Evolutionary conservation across 345 rosid genomes (phyloP).

Genomic region (Punica granatum): DNA sequence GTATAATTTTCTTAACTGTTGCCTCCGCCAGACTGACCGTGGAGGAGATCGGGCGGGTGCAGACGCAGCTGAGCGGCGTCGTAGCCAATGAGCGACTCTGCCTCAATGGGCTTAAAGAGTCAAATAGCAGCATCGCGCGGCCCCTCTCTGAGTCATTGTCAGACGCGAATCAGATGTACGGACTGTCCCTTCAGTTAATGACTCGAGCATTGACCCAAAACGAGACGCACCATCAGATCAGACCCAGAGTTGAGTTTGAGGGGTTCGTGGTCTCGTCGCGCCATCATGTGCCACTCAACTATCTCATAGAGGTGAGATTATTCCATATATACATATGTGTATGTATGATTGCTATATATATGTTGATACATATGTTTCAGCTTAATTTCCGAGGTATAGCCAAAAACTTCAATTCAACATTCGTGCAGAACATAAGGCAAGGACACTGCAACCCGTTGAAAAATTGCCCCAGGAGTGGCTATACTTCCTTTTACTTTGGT

Average conservation of each 20-base stretch:
- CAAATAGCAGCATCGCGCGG: neutral
- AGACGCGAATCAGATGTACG: neutral
- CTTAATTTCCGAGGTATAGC: too few relatives aligned
- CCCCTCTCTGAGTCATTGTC: neutral
- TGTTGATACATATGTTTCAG: too few relatives aligned
- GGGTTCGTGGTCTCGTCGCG: neutral
- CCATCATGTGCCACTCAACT: neutral
- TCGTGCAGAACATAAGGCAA: neutral
- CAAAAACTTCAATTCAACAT: neutral
- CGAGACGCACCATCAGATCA: neutral
- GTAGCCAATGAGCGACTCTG: neutral
- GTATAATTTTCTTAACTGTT: too few relatives aligned
- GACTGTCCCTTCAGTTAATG: neutral
- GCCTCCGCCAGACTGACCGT: too few relatives aligned
- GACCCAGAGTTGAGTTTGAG: neutral
- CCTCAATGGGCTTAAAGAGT: neutral
- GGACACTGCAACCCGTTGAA: neutral
- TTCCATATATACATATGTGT: too few relatives aligned
- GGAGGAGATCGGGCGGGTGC: neutral
- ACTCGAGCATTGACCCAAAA: neutral
- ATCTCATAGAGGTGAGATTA: neutral
- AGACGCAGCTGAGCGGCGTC: neutral
- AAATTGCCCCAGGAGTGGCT: neutral
- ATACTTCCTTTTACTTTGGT: neutral
- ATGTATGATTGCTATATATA: too few relatives aligned